Evolutionary conservation across 352 stramenopile species (phyloP), one percentile per base, ranked within the genome.

Genomic region (Aphanomyces invadans): DNA sequence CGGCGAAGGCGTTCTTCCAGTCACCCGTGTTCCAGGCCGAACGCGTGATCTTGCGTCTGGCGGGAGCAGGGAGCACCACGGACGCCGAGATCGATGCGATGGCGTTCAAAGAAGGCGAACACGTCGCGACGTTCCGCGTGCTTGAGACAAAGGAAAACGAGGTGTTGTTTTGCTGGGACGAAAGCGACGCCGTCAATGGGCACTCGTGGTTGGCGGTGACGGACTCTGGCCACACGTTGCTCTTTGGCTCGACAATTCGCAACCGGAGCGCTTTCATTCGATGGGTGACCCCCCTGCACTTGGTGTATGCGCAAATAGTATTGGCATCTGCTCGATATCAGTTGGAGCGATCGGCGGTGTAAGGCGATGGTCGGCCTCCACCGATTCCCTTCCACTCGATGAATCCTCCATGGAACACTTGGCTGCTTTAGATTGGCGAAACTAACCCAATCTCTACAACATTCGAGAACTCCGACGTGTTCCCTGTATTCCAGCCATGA

Each of bases 11-110:
- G 17, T 65, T 65, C 29, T 65, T 65, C 21, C 57, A 25, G 15
- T 65, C 32, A 26, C 57, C 57, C 25, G 33, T 65, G 25, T 65
- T 65, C 21, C 57, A 53, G 17, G 57, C 36, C 45, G 57, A 65
- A 15, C 57, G 57, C 12, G 17, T 65, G 39, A 1, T 65, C 10
- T 29, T 65, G 11, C 23, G 29, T 26, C 57, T 65, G 4, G 15
- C n/a, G 15, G 57, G 57, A 17, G 44, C 44, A 7, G 33, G 15
- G 15, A 21, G 10, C 9, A 53, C 21, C 21, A 44, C 45, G 10
- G 57, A 65, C 45, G 57, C 15, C 28, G 39, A 31, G 25, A 65
- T 65, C 17, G 57, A 21, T 2, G 4, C 5, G 2, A 29, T 65
- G 15, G 29, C 12, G 2, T 53, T 65, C 32, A 21, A 7, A 19